phyloP scores from a whole-genome alignment of 805 yeast species.

The Geotrichum ghanense region DNA sequence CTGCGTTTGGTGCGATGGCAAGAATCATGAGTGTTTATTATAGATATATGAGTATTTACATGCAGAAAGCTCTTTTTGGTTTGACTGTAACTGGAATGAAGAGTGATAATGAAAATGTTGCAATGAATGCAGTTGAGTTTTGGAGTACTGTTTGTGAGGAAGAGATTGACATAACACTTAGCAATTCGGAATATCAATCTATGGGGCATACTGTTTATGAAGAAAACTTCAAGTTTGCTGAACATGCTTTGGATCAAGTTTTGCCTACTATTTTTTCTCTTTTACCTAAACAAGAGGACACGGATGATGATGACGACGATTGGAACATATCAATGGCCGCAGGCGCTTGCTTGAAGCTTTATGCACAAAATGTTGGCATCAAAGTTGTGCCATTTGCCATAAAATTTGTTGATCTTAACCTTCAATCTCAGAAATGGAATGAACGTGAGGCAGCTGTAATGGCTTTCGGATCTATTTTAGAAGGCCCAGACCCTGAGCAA shows the following conservation, averaged over 20 bases:
- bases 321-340: constrained; percentile 99
- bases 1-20: constrained; percentile 92
- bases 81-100: constrained; percentile 85
- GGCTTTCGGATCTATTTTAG: constrained; percentile 97
- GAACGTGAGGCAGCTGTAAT: constrained; percentile 93
- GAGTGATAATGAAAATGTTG: constrained; percentile 69
- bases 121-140: constrained; percentile 97
- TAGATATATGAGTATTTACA: constrained; percentile 80
- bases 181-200: constrained; percentile 31
- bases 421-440: constrained; percentile 60
- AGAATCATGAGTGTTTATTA: constrained; percentile 86
- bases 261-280: constrained; percentile 75
- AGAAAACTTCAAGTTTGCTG: constrained; percentile 67
- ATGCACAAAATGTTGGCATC: constrained; percentile 83
- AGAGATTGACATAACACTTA: constrained; percentile 70
- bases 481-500: constrained; percentile 77
- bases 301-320: constrained; percentile 80
- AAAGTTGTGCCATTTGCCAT: constrained; percentile 79
- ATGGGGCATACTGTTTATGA: constrained; percentile 28
- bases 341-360: constrained; percentile 89
- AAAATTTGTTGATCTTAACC: constrained; percentile 68
- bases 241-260: constrained; percentile 72
- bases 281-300: constrained; percentile 82
- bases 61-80: constrained; percentile 93
- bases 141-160: constrained; percentile 99